Evolutionary conservation across 2,329 filamentous ascomycete species (phyloP), one percentile per base, ranked within the genome.

Genomic region (Chaetomiaceae sp.): DNA sequence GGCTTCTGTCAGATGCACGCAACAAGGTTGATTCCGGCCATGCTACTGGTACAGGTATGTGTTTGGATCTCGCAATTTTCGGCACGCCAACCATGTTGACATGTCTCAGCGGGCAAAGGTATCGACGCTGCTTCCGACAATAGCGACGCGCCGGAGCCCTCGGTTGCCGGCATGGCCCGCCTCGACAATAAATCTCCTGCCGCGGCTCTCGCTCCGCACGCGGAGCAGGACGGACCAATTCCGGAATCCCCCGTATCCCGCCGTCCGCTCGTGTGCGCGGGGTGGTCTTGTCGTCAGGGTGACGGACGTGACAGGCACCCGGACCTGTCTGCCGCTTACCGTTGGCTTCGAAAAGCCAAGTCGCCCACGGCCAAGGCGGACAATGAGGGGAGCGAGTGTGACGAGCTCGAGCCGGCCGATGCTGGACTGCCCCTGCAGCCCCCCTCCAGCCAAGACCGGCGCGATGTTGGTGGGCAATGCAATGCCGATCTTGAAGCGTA

Each of bases 21-120:
- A 11, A 11, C 27, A 4, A 31, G 27, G 40, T 23, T 44, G 2
- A 29, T 31, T 9, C 7, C 40, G 23, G 42, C 25, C 3, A 27
- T 20, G 25, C 15, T 44, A 1, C 14, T 45, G 15, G n/a, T 45
- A 12, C 42, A 46, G 43, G 43, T 46, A 46, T 46, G 27, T n/a
- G 29, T 31, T 20, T 25, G 19, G 11, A 47, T 47, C 20, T 25
- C 44, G 44, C 31, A 47, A 37, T 25, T 9, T 19, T 25, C 4
- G 42, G 44, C 31, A 47, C 31, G 31, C 31, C 31, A n/a, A 47
- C 8, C 15, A 54, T 52, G 25, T 48, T 59, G 31, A 59, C 45
- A 53, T 54, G 29, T 51, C 48, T 53, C 17, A 55, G 54, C 52
- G 57, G 47, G 42, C 52, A 53, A 57, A 53, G 19, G 48, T 53